Evolutionary conservation across 495 filamentous ascomycete species (phyloP).

Genomic region (Penicillium alfredii): DNA sequence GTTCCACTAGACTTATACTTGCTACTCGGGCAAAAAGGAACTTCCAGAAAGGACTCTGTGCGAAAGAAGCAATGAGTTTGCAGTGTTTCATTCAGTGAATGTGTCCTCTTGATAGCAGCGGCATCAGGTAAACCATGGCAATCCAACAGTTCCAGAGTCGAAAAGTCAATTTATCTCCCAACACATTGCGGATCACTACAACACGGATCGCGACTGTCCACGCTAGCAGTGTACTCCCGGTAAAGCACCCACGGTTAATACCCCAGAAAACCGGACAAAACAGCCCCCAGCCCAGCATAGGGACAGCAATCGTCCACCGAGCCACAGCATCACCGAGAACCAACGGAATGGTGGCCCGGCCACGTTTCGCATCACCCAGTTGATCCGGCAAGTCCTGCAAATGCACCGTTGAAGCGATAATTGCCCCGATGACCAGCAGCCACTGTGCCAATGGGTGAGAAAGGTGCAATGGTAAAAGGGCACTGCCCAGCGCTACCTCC

Average conservation of each 20-base stretch:
- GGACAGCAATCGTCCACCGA: constrained; percentile 29
- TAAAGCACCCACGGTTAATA: not conserved
- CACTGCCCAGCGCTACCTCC: constrained; percentile 15
- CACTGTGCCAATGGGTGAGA: constrained; percentile 16
- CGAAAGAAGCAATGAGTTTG: too few relatives aligned
- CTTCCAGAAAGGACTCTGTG: too few relatives aligned
- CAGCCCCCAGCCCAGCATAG: constrained; percentile 32
- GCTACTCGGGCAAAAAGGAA: too few relatives aligned
- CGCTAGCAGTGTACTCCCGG: not conserved
- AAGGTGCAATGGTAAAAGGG: not conserved
- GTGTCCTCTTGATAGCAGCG: not conserved
- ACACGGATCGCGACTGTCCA: not conserved
- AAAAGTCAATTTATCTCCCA: constrained; percentile 2
- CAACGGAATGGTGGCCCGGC: constrained; percentile 33
- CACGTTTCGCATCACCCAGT: constrained; percentile 31
- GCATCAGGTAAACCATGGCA: constrained; percentile 1
- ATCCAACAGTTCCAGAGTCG: constrained; percentile 7
- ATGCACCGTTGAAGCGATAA: constrained; percentile 42
- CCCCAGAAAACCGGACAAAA: constrained; percentile 28
- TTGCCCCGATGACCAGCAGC: constrained; percentile 29
- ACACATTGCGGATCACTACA: not conserved
- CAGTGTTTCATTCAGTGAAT: not conserved
- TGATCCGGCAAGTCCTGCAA: constrained; percentile 41
- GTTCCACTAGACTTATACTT: too few relatives aligned
- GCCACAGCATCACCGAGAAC: constrained; percentile 35